Percentiles rank a stretch among this genome's conserved stretches.
Conservation (phyloP, 164 flowering plant species). For the Litsea cubeba region DNA sequence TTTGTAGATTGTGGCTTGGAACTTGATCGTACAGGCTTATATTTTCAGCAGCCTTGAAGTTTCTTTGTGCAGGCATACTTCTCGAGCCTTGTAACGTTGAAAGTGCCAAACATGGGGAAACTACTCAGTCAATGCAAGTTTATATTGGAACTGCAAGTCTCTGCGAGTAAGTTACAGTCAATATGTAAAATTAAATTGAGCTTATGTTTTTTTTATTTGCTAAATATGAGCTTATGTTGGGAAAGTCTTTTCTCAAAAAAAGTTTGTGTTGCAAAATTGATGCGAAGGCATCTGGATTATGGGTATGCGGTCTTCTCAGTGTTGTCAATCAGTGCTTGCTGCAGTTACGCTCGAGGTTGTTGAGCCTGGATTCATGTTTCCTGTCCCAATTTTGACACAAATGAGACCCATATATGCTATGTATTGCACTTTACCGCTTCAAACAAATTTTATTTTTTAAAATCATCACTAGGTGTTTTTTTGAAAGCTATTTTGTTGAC, state of each 20-base stretch:
- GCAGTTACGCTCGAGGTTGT: neutral
- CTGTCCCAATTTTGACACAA: neutral
- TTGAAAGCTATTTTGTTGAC: too few relatives aligned
- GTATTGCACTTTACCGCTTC: neutral
- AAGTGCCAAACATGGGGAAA: conserved; percentile 54
- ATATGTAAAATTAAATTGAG: neutral
- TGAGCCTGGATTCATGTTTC: neutral
- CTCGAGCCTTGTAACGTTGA: conserved; percentile 58
- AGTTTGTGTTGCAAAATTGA: neutral
- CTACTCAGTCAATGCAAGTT: conserved; percentile 48
- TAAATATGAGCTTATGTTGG: neutral
- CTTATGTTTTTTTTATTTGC: neutral
- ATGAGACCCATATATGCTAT: neutral
- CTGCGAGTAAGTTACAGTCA: conserved; percentile 61
- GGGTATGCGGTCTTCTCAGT: neutral
- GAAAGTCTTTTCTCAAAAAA: neutral
- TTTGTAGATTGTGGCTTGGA: too few relatives aligned
- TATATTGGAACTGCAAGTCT: conserved; percentile 80
- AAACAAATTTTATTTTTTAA: too few relatives aligned
- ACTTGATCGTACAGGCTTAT: too few relatives aligned
- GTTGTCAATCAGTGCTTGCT: neutral
- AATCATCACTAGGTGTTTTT: neutral
- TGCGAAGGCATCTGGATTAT: neutral
- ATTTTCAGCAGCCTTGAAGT: too few relatives aligned
- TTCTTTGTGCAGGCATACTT: too few relatives aligned